Conservation (phyloP, 495 filamentous ascomycete genomes). For the Penicillium taxi region DNA sequence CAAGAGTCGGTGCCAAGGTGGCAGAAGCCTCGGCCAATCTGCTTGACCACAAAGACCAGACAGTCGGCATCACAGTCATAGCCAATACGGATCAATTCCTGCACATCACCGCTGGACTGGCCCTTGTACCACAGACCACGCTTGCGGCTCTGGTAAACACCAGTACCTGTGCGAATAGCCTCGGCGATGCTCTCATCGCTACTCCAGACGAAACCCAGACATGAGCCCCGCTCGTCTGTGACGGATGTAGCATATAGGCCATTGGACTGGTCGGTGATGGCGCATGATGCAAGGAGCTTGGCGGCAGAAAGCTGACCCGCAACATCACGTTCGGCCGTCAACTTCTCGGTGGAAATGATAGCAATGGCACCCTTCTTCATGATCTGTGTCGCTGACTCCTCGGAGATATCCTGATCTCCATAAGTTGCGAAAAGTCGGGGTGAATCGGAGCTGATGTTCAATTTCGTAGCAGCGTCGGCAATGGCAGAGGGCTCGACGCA, state of each 20-base stretch:
- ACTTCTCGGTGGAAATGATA: conserved; percentile 59
- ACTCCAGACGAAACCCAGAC: conserved; percentile 87
- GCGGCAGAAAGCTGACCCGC: conserved; percentile 56
- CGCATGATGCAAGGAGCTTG: conserved; percentile 57
- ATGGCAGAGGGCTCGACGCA: conserved; percentile 43
- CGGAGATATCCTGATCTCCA: conserved; percentile 26
- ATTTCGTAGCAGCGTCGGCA: conserved; percentile 38
- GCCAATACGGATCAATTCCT: conserved; percentile 76
- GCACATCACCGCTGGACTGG: conserved; percentile 83
- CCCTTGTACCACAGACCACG: conserved; percentile 96
- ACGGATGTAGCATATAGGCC: conserved; percentile 82
- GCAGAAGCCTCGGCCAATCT: conserved; percentile 88
- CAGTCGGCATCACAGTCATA: conserved; percentile 92
- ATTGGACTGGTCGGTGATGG: conserved; percentile 76
- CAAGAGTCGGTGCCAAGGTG: conserved; percentile 87
- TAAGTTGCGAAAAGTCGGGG: conserved; percentile 32
- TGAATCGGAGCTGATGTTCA: conserved; percentile 31
- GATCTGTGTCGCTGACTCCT: conserved; percentile 42
- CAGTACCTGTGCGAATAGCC: conserved; percentile 76
- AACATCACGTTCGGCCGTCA: conserved; percentile 58
- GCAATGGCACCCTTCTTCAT: conserved; percentile 60
- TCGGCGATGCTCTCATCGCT: conserved; percentile 81
- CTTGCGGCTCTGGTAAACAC: conserved; percentile 93
- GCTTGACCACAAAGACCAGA: conserved; percentile 77
- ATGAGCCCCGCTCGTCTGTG: conserved; percentile 76